These are phyloP conservation scores for Penicillium carneum DNA, from an alignment of 2,329 filamentous ascomycete genomes.

Conservation along the genomic window DNA sequence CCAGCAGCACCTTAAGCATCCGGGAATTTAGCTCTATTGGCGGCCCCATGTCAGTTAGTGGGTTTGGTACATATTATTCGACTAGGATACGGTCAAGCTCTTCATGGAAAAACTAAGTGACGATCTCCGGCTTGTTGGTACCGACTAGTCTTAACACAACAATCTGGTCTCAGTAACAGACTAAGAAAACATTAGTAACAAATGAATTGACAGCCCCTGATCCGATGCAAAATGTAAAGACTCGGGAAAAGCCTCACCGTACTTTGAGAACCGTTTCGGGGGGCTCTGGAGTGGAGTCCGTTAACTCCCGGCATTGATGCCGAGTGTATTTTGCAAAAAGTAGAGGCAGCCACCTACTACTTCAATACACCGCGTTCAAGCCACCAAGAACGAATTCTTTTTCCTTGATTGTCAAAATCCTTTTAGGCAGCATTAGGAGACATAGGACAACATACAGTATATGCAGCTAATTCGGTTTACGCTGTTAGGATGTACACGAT, in stretches of 20 bases:
- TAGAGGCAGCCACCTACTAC: conserved; percentile 20
- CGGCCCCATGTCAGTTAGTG: conserved; percentile 15
- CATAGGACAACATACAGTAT: background rate
- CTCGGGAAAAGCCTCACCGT: conserved; percentile 34
- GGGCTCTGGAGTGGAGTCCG: conserved; percentile 24
- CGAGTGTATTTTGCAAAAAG: conserved; percentile 20
- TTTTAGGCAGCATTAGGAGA: conserved; percentile 1
- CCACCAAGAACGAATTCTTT: conserved; percentile 16
- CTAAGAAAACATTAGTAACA: conserved; percentile 6
- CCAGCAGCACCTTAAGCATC: conserved; percentile 4
- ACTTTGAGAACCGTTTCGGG: conserved; percentile 35
- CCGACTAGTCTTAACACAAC: background rate
- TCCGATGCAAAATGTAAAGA: conserved; percentile 7
- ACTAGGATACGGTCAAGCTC: conserved; percentile 9
- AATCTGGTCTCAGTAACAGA: background rate
- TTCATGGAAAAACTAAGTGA: background rate
- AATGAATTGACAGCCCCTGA: conserved; percentile 19
- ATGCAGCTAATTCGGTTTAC: conserved; percentile 1
- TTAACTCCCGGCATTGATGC: conserved; percentile 32
- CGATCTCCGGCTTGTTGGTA: background rate
- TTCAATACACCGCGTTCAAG: conserved; percentile 30
- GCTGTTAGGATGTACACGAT: background rate
- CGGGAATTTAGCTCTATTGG: conserved; percentile 8
- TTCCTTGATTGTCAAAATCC: background rate
- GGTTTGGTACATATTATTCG: background rate